These are phyloP conservation scores for Poronia punctata DNA, from an alignment of 495 filamentous ascomycete genomes.

Conservation along the genomic window DNA sequence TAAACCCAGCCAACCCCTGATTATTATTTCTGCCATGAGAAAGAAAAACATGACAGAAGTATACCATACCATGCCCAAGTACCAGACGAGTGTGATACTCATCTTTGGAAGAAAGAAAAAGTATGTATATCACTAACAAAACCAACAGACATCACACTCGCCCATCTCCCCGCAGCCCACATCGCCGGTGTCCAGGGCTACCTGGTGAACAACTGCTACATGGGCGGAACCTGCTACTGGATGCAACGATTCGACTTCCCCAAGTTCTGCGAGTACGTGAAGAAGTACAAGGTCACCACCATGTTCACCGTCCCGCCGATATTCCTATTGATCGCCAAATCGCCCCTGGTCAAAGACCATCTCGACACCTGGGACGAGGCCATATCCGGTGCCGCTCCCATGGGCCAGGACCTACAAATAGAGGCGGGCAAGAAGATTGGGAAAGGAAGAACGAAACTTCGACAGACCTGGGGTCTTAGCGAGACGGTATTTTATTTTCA, in stretches of 20 bases:
- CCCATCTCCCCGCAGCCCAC: conserved; percentile 44
- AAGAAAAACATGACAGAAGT: too few relatives aligned
- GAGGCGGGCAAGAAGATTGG: conserved; percentile 27
- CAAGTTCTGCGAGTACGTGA: conserved; percentile 36
- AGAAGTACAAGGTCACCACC: conserved; percentile 36
- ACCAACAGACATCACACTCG: conserved; percentile 33
- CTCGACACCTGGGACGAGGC: conserved; percentile 24
- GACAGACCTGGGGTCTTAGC: conserved; percentile 72
- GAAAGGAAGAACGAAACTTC: conserved; percentile 31
- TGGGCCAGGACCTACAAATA: conserved; percentile 31
- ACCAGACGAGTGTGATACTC: too few relatives aligned
- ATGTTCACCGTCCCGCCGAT: conserved; percentile 49
- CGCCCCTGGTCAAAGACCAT: conserved; percentile 42
- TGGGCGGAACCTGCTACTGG: conserved; percentile 42
- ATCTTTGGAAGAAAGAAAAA: too few relatives aligned
- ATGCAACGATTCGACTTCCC: conserved; percentile 42
- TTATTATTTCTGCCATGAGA: too few relatives aligned
- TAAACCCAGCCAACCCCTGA: too few relatives aligned
- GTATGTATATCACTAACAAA: background rate
- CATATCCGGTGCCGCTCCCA: conserved; percentile 27
- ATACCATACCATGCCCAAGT: too few relatives aligned
- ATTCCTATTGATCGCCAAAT: conserved; percentile 42
- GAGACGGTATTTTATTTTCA: conserved; percentile 37
- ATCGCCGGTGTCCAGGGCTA: conserved; percentile 40
- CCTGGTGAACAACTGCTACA: conserved; percentile 28